Conservation (phyloP, 768 basidiomycete genomes). For the Leccinum uliginosum region DNA sequence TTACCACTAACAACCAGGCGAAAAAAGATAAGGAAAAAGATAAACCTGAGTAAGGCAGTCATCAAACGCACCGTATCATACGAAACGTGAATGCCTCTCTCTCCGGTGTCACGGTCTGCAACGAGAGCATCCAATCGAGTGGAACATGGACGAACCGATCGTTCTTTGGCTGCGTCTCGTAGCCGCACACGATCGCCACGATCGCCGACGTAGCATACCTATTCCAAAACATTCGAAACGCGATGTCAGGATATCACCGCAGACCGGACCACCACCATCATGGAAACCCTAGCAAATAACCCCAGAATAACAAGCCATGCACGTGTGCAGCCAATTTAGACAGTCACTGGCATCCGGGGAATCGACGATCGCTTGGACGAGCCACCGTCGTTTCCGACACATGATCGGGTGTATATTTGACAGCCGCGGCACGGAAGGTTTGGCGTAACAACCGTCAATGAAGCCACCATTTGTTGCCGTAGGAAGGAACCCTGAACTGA, state of each 20-base stretch:
- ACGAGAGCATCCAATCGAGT: background rate
- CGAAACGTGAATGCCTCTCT: background rate
- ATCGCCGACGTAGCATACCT: slow-evolving; percentile 24
- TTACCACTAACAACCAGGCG: too few species aligned
- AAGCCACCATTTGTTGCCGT: background rate
- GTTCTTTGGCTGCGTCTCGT: too few species aligned
- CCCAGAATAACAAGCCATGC: background rate
- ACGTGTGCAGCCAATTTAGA: slow-evolving; percentile 8
- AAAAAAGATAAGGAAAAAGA: background rate
- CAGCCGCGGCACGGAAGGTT: slow-evolving; percentile 6
- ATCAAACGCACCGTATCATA: background rate
- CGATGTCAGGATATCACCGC: background rate
- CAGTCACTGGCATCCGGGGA: background rate
- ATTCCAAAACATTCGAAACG: background rate
- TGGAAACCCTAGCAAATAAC: background rate
- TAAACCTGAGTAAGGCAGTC: background rate
- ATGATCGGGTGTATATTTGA: slow-evolving; percentile 9
- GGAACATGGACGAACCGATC: background rate
- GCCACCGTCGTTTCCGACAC: slow-evolving; percentile 2
- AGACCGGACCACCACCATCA: background rate
- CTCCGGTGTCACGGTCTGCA: background rate
- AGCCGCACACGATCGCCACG: slow-evolving; percentile 8
- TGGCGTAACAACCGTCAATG: slow-evolving; percentile 17
- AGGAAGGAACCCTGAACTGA: slow-evolving; percentile 3
- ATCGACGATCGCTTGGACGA: slow-evolving; percentile 2